These are phyloP conservation scores for Colletotrichum endophyticum DNA, from an alignment of 2,329 filamentous ascomycete species.

Conservation along the genomic window DNA sequence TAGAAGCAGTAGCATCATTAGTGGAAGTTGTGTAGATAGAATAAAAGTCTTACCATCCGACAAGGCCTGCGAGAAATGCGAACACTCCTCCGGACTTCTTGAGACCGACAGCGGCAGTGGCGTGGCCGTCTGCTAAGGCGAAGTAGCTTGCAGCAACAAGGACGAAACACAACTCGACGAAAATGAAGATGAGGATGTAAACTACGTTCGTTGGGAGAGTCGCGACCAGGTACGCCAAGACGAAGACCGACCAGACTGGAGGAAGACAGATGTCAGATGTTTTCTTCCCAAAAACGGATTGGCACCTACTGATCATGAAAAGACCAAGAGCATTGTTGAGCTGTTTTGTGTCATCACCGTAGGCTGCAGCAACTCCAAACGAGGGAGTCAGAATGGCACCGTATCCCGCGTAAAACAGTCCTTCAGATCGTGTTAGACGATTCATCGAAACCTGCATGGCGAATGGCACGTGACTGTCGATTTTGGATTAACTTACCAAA, in stretches of 20 bases:
- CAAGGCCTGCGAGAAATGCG: conserved; percentile 29
- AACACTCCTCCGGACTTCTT: conserved; percentile 28
- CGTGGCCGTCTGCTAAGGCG: conserved; percentile 26
- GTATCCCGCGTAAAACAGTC: conserved; percentile 29
- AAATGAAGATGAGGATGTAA: conserved; percentile 28
- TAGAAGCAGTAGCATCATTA: not conserved
- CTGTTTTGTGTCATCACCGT: conserved; percentile 26
- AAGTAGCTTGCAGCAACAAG: conserved; percentile 28
- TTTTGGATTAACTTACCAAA: conserved; percentile 42
- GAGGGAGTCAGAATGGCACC: conserved; percentile 28
- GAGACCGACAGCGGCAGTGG: conserved; percentile 4
- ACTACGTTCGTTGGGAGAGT: conserved; percentile 27
- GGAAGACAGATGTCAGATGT: not conserved
- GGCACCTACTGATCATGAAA: conserved; percentile 26
- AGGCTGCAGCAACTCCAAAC: conserved; percentile 28
- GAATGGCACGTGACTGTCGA: not conserved
- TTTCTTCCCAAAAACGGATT: not conserved
- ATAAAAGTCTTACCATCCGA: conserved; percentile 25
- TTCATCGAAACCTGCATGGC: not conserved
- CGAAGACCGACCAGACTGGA: conserved; percentile 28
- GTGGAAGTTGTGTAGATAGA: not conserved
- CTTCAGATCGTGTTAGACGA: not conserved
- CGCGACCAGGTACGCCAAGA: conserved; percentile 27
- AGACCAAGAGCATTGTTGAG: conserved; percentile 30
- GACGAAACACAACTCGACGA: conserved; percentile 27